phyloP scores from a whole-genome alignment of 805 yeast species.

The Schizosaccharomyces osmophilus region DNA sequence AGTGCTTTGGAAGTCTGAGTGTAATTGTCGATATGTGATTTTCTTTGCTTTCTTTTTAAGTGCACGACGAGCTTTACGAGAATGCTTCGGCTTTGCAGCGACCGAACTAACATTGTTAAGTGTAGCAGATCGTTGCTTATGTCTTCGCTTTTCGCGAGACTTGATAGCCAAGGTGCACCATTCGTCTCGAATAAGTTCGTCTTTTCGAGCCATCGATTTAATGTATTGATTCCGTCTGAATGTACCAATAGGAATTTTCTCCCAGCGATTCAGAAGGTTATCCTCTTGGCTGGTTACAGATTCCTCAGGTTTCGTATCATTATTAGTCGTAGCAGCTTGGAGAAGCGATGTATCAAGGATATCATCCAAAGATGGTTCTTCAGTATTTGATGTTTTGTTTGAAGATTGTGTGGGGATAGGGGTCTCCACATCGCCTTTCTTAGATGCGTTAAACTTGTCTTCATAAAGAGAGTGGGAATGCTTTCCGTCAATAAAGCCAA shows the following conservation, averaged over 20 bases:
- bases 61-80: not conserved
- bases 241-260: not conserved
- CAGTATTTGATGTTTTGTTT: not conserved
- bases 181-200: conserved; percentile 1
- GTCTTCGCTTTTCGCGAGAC: not conserved
- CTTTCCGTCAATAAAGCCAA: not conserved
- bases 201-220: not conserved
- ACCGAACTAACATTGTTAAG: not conserved
- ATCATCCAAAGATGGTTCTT: not conserved
- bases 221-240: conserved; percentile 1
- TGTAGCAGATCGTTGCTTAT: not conserved
- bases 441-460: not conserved
- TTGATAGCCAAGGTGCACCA: not conserved
- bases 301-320: not conserved
- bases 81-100: not conserved
- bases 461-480: not conserved
- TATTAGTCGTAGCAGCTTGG: not conserved
- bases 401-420: too few species aligned
- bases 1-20: not conserved
- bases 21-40: not conserved
- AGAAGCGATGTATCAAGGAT: conserved; percentile 1
- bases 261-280: not conserved
- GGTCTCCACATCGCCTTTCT: not conserved
- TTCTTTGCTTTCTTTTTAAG: not conserved
- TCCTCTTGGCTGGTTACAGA: not conserved